These are phyloP conservation scores for Flaveria bidentis DNA, from an alignment of 129 eudicot species.

Conservation along the genomic window DNA sequence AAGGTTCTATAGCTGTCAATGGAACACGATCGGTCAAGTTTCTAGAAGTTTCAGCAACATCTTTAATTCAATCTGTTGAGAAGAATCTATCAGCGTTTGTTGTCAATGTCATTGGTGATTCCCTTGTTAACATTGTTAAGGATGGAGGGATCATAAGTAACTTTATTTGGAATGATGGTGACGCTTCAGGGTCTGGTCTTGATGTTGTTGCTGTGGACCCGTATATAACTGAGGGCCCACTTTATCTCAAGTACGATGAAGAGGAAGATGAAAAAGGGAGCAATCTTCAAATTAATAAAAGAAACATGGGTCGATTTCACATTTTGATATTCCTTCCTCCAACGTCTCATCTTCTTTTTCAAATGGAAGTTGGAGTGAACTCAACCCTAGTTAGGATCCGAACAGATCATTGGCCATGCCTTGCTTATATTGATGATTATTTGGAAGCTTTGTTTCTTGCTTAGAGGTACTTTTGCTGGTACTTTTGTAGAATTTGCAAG, in stretches of 20 bases:
- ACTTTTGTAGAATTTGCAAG: not conserved
- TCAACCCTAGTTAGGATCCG: conserved; percentile 85
- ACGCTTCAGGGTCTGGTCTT: conserved; percentile 40
- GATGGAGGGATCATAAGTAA: conserved; percentile 66
- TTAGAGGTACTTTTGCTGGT: conserved; percentile 28
- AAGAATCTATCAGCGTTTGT: conserved; percentile 64
- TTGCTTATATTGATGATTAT: conserved; percentile 92
- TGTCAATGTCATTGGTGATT: conserved; percentile 78
- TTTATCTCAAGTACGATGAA: conserved; percentile 65
- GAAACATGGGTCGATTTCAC: conserved; percentile 65
- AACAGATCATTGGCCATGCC: conserved; percentile 99
- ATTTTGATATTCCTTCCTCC: conserved; percentile 94
- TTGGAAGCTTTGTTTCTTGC: conserved; percentile 76
- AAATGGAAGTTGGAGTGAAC: conserved; percentile 73
- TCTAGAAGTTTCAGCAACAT: conserved; percentile 66
- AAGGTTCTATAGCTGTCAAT: conserved; percentile 67
- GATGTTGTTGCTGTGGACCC: conserved; percentile 44
- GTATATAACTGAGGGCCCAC: conserved; percentile 54
- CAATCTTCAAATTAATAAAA: conserved; percentile 39
- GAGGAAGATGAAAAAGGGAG: conserved; percentile 61
- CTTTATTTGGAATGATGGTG: conserved; percentile 47
- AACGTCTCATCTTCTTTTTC: conserved; percentile 85
- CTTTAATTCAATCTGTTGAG: conserved; percentile 66
- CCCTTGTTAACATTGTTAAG: conserved; percentile 67
- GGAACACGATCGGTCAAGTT: conserved; percentile 96